Percentiles rank a stretch among this genome's conserved stretches.
Evolutionary conservation across 805 yeast genomes (phyloP).

Genomic region (Teunomyces kruisii): DNA sequence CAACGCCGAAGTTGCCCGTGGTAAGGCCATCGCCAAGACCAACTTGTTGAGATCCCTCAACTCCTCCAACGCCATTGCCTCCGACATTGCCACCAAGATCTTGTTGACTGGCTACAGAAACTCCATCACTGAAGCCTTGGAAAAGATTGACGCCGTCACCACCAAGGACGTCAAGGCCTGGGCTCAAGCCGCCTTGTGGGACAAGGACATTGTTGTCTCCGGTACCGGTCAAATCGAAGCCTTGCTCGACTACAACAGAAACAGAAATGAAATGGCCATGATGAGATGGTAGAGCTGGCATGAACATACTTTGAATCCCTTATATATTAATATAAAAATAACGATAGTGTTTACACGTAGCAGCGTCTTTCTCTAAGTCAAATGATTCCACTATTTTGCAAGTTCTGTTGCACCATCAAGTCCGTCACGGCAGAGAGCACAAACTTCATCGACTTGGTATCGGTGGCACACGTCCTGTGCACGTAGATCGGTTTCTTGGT

Average conservation of each 20-base stretch:
- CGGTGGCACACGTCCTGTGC: constrained; percentile 95
- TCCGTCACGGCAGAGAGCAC: constrained; percentile 93
- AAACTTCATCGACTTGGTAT: constrained; percentile 82
- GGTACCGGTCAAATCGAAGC: constrained; percentile 88
- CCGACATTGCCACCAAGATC: constrained; percentile 58
- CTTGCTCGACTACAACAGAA: constrained; percentile 78
- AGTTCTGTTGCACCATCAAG: constrained; percentile 78
- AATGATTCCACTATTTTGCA: constrained; percentile 74
- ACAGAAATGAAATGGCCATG: constrained; percentile 87
- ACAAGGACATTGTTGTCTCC: constrained; percentile 76
- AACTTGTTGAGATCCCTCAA: constrained; percentile 52
- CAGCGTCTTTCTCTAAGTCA: constrained; percentile 23
- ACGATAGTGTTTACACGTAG: background rate
- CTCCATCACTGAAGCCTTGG: constrained; percentile 58
- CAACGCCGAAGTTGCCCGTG: constrained; percentile 77
- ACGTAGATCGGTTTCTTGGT: constrained; percentile 78
- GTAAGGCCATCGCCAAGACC: constrained; percentile 69
- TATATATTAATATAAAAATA: constrained; percentile 6
- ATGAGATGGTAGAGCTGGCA: constrained; percentile 56
- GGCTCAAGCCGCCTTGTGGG: constrained; percentile 79
- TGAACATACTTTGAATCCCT: background rate
- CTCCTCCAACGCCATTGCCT: constrained; percentile 51
- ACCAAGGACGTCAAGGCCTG: constrained; percentile 62
- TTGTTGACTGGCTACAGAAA: constrained; percentile 62
- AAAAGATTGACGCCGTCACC: constrained; percentile 62